These are phyloP conservation scores for Mycena haematopus DNA, from an alignment of 768 basidiomycete genomes.

Conservation along the genomic window DNA sequence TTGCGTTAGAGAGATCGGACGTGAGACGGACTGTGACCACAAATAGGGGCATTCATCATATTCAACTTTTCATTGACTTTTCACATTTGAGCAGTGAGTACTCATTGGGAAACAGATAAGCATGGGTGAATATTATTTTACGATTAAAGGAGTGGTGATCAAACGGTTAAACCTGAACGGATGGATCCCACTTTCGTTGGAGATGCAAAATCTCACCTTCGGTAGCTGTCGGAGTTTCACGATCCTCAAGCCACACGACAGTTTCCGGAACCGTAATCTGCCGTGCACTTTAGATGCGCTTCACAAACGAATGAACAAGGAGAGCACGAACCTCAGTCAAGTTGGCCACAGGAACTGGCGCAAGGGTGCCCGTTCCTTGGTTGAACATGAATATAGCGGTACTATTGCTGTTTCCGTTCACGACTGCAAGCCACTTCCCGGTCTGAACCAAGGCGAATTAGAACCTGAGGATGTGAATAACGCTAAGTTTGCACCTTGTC, in stretches of 20 bases:
- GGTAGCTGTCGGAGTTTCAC: constrained; percentile 10
- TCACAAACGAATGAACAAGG: not conserved
- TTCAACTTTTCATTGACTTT: too few species aligned
- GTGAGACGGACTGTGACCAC: too few species aligned
- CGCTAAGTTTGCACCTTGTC: constrained; percentile 4
- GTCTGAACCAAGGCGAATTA: constrained; percentile 2
- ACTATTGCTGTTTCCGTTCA: constrained; percentile 24
- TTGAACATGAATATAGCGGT: constrained; percentile 20
- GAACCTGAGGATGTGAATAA: not conserved
- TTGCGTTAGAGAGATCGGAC: too few species aligned
- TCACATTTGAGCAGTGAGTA: too few species aligned
- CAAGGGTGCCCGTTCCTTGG: constrained; percentile 19
- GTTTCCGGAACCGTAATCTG: constrained; percentile 22
- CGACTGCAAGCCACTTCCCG: constrained; percentile 22
- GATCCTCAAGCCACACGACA: constrained; percentile 22
- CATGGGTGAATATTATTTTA: too few species aligned
- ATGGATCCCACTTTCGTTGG: not conserved
- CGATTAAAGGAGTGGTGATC: too few species aligned
- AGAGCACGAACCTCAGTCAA: constrained; percentile 16
- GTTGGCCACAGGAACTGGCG: constrained; percentile 20
- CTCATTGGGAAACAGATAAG: too few species aligned
- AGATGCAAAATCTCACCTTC: constrained; percentile 11
- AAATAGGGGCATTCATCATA: too few species aligned
- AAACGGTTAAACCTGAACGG: too few species aligned
- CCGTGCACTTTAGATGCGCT: not conserved